phyloP scores from a whole-genome alignment of 306 rosid genomes.

The Dalbergia oliveri region DNA sequence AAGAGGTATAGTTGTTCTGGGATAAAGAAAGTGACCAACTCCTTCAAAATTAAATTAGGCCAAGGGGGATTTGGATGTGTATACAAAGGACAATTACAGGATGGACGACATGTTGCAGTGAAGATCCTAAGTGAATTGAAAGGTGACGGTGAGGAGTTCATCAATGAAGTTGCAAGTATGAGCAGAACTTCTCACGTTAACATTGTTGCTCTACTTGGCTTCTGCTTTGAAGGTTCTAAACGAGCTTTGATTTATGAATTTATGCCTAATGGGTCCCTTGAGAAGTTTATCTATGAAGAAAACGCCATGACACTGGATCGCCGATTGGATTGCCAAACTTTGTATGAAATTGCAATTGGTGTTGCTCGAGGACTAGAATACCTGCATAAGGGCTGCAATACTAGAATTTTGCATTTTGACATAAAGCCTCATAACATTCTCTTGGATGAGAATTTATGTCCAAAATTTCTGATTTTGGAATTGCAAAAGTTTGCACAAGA shows the following conservation, averaged over 20 bases:
- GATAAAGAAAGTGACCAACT: neutral
- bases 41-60: constrained; percentile 42
- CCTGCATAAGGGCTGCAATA: constrained; percentile 54
- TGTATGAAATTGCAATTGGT: constrained; percentile 52
- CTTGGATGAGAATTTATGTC: constrained; percentile 48
- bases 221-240: constrained; percentile 36
- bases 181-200: constrained; percentile 15
- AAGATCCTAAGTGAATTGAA: constrained; percentile 36
- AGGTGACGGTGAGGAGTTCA: constrained; percentile 41
- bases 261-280: constrained; percentile 48
- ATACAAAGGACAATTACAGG: constrained; percentile 35
- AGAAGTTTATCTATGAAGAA: constrained; percentile 40
- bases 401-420: constrained; percentile 60
- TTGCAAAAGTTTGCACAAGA: constrained; percentile 51
- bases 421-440: constrained; percentile 61
- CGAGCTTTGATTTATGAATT: constrained; percentile 43
- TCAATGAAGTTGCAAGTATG: constrained; percentile 16
- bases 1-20: neutral
- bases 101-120: constrained; percentile 31
- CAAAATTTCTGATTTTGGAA: constrained; percentile 59
- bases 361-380: constrained; percentile 60
- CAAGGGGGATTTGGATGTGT: constrained; percentile 47
- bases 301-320: neutral
- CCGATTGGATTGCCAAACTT: constrained; percentile 28
- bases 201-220: neutral